Evolutionary conservation across 2,329 filamentous ascomycete species (phyloP), one percentile per base, ranked within the genome.

Genomic region (Monilinia laxa): DNA sequence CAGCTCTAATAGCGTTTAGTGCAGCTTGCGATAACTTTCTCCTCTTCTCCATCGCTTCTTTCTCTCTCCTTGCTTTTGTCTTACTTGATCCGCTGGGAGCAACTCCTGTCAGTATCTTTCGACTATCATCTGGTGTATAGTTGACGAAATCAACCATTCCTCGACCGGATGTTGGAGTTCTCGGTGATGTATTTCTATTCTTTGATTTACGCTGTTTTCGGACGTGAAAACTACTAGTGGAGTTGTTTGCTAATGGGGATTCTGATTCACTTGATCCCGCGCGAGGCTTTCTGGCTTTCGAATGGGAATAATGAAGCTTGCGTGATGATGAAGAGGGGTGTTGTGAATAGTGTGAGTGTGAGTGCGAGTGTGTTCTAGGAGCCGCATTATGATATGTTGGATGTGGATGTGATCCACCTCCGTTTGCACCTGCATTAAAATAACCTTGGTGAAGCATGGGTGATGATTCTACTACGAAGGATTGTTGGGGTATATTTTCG

Each of bases 1-100:
- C 90, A 14, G 88, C 89, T 65, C 85, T 81, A 0, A 93, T 86
- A 11, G 88, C 89, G 77, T 86, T 86, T 70, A 89, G 79, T 40
- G 90, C 88, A 10, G 87, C 87, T 77, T 91, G 86, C 73, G 85
- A 88, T 65, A 93, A 76, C 75, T 85, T 83, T 71, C 88, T 80
- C 73, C 91, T 82, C 78, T 89, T 88, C 75, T 97, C 94, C 64
- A 85, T 82, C 1, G 92, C 92, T 80, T 97, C 94, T 77, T 92
- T 90, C 78, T 98, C 94, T 62, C 95, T 82, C 65, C 93, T 81
- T n/a, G 92, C 92, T 77, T 97, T 97, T 11, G 95, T 98, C 84
- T 98, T 98, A 71, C 87, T 91, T 72, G 89, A 93, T 12, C 95
- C 95, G 71, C 90, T 93, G 0, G 94, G 94, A 56, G 95, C 95